Conservation (phyloP, 1,139 yeast species). For the Groenewaldozyma sp. region DNA sequence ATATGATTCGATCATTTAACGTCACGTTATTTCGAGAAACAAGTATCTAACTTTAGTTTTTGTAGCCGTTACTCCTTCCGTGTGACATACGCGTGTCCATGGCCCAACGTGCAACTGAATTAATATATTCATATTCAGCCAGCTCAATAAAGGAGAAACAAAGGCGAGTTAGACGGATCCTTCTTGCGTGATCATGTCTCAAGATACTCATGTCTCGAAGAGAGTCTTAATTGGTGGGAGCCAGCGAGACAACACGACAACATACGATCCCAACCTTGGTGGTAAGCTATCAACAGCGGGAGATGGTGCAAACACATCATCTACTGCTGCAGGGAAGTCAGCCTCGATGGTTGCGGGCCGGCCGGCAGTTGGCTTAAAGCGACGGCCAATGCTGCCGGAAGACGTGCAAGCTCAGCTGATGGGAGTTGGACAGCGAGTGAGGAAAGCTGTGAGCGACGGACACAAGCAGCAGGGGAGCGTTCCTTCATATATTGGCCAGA, state of each 20-base stretch:
- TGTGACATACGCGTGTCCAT: too few species aligned
- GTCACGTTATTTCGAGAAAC: too few species aligned
- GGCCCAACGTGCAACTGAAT: too few species aligned
- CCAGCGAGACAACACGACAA: neutral
- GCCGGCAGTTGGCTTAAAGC: slow-evolving; percentile 8
- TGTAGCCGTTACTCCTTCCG: too few species aligned
- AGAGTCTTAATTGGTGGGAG: neutral
- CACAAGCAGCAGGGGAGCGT: slow-evolving; percentile 19
- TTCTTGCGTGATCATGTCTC: too few species aligned
- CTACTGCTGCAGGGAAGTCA: neutral
- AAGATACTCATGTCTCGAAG: slow-evolving; percentile 1
- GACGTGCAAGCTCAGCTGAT: slow-evolving; percentile 22
- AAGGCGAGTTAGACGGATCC: too few species aligned
- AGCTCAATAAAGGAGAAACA: too few species aligned
- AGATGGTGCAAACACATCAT: too few species aligned
- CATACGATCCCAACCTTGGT: neutral
- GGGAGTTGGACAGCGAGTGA: slow-evolving; percentile 25
- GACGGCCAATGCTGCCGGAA: slow-evolving; percentile 17
- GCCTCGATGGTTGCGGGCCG: too few species aligned
- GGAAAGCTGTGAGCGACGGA: slow-evolving; percentile 27
- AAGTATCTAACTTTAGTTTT: too few species aligned
- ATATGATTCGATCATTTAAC: too few species aligned
- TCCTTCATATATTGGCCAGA: slow-evolving; percentile 20
- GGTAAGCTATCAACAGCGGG: neutral
- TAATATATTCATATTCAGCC: too few species aligned